Evolutionary conservation across 2,329 filamentous ascomycete species (phyloP).

Genomic region (Fusarium sp.): DNA sequence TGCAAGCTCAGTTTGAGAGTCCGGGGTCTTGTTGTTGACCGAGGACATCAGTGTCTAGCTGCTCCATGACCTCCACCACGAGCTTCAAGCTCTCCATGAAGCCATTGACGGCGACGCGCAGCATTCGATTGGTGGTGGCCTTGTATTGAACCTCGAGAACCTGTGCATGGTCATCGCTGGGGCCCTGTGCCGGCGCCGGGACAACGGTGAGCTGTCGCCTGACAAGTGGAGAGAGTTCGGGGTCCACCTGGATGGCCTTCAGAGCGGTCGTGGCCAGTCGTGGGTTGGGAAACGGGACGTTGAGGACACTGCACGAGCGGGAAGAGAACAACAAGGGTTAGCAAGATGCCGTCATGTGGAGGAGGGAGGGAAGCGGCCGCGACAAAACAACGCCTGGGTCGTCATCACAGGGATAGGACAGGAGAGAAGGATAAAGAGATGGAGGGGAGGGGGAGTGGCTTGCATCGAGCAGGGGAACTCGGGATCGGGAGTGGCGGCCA

Average conservation of each 20-base stretch:
- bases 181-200: conserved; percentile 44
- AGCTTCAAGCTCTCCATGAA: conserved; percentile 93
- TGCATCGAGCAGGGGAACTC: conserved; percentile 77
- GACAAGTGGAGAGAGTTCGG: conserved; percentile 90
- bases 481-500: conserved; percentile 60
- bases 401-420: conserved; percentile 31
- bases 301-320: conserved; percentile 71
- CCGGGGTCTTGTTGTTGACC: conserved; percentile 49
- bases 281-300: conserved; percentile 85
- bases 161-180: conserved; percentile 49
- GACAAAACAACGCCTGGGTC: conserved; percentile 24
- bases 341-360: conserved; percentile 18
- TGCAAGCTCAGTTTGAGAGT: conserved; percentile 27
- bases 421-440: conserved; percentile 11
- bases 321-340: conserved; percentile 43
- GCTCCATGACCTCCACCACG: conserved; percentile 90
- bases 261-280: conserved; percentile 85
- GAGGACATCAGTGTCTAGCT: conserved; percentile 88
- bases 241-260: conserved; percentile 85
- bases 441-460: conserved; percentile 49
- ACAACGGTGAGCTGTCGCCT: conserved; percentile 77
- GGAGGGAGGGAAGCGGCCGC: conserved; percentile 9
- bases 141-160: conserved; percentile 83
- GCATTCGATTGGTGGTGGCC: conserved; percentile 95
- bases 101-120: conserved; percentile 94